Percentiles rank a stretch among this genome's conserved stretches.
phyloP scores from a whole-genome alignment of 805 yeast genomes.

The Wilhelminamyces savonicus region DNA sequence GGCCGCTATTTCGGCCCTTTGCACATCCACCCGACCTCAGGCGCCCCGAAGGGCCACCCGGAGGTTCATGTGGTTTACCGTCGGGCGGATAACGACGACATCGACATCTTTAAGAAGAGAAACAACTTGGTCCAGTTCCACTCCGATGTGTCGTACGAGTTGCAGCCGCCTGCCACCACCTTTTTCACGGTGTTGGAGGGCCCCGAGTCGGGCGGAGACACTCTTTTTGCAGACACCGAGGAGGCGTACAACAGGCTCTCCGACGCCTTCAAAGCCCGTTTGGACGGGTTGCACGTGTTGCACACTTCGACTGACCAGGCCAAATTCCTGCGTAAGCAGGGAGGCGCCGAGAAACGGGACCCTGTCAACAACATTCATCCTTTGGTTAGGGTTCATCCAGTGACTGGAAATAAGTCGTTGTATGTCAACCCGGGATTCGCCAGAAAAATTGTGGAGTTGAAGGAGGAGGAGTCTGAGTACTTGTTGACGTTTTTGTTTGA shows the following conservation, averaged over 20 bases:
- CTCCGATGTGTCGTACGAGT: slow-evolving; percentile 69
- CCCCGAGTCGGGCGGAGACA: slow-evolving; percentile 67
- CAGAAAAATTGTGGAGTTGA: slow-evolving; percentile 63
- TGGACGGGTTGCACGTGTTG: slow-evolving; percentile 57
- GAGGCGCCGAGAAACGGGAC: slow-evolving; percentile 62
- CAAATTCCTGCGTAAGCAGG: slow-evolving; percentile 40
- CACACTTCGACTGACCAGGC: slow-evolving; percentile 75
- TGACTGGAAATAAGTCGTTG: slow-evolving; percentile 53
- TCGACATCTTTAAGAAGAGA: slow-evolving; percentile 25
- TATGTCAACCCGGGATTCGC: slow-evolving; percentile 58
- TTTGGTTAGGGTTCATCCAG: slow-evolving; percentile 67
- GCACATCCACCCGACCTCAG: slow-evolving; percentile 71
- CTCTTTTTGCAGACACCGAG: slow-evolving; percentile 64
- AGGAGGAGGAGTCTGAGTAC: slow-evolving; percentile 62
- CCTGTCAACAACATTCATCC: slow-evolving; percentile 64
- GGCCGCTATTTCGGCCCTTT: slow-evolving; percentile 64
- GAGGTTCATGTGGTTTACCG: slow-evolving; percentile 60
- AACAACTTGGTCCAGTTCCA: slow-evolving; percentile 51
- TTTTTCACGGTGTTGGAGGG: slow-evolving; percentile 57
- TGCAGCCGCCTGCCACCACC: slow-evolving; percentile 68
- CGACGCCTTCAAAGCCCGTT: slow-evolving; percentile 51
- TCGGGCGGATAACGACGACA: slow-evolving; percentile 34
- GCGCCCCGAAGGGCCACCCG: slow-evolving; percentile 60
- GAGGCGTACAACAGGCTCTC: slow-evolving; percentile 72
- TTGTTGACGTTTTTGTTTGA: slow-evolving; percentile 51